Conservation (phyloP, 2,329 filamentous ascomycete species). For the Paecilomyces sp. region DNA sequence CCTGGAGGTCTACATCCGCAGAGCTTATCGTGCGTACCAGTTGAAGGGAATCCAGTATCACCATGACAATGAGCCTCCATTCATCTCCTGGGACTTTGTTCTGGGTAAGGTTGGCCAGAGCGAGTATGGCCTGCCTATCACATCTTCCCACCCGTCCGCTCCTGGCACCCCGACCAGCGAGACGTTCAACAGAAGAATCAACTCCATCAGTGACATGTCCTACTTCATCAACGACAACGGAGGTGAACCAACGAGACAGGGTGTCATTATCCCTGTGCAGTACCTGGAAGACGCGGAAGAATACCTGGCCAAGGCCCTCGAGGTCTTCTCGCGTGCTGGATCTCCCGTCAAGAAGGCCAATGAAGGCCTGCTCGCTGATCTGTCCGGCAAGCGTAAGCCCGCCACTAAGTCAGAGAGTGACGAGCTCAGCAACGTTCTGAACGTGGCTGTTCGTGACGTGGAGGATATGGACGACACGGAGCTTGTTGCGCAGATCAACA, state of each 20-base stretch:
- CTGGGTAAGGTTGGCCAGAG: constrained; percentile 88
- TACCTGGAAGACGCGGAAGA: constrained; percentile 95
- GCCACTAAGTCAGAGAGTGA: constrained; percentile 50
- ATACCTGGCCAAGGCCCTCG: constrained; percentile 72
- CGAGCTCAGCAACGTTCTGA: constrained; percentile 85
- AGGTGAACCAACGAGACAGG: constrained; percentile 75
- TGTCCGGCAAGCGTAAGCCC: constrained; percentile 64
- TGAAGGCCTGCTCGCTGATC: constrained; percentile 60
- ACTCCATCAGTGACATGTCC: constrained; percentile 95
- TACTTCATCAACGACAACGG: constrained; percentile 65
- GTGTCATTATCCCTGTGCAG: constrained; percentile 86
- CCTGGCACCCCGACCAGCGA: constrained; percentile 64
- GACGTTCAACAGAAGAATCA: constrained; percentile 69
- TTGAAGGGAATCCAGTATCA: constrained; percentile 86
- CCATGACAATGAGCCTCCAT: constrained; percentile 60
- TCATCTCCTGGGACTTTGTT: constrained; percentile 91
- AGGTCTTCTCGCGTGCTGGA: constrained; percentile 61
- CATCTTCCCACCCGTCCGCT: constrained; percentile 71
- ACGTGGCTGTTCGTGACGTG: constrained; percentile 82
- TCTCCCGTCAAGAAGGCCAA: constrained; percentile 51
- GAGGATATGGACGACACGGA: constrained; percentile 79
- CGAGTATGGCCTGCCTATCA: constrained; percentile 74
- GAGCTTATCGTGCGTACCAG: constrained; percentile 92
- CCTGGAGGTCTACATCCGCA: constrained; percentile 91
- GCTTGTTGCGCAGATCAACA: constrained; percentile 65